Conservation (phyloP, 106 monocot species). For the Ottelia alismoides region DNA sequence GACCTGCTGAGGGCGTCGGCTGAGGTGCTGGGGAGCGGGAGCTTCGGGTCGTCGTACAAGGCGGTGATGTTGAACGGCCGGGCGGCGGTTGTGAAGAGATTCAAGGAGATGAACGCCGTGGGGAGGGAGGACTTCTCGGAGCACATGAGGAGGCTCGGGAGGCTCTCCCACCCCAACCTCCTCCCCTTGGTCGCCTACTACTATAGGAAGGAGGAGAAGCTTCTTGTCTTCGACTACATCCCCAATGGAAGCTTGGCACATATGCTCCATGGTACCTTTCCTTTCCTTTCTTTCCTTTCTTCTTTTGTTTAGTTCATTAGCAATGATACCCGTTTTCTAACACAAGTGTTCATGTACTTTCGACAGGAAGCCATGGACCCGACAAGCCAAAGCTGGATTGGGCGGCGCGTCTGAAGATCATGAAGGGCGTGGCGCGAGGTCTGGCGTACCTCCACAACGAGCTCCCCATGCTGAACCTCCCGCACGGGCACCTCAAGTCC, state of each 20-base stretch:
- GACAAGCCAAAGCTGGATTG: slow-evolving; percentile 34
- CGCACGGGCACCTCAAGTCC: slow-evolving; percentile 87
- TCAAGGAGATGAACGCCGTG: slow-evolving; percentile 44
- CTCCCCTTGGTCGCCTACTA: slow-evolving; percentile 47
- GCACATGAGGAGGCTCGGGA: slow-evolving; percentile 50
- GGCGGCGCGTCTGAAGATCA: slow-evolving; percentile 44
- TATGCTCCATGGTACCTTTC: slow-evolving; percentile 36
- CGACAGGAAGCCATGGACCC: background rate
- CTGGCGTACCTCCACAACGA: slow-evolving; percentile 11
- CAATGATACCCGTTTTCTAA: background rate
- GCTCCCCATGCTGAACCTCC: slow-evolving; percentile 7
- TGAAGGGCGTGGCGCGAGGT: slow-evolving; percentile 64
- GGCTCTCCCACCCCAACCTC: slow-evolving; percentile 53
- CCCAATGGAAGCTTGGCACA: slow-evolving; percentile 42
- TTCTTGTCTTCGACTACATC: slow-evolving; percentile 40
- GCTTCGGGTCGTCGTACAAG: slow-evolving; percentile 40
- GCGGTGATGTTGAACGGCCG: slow-evolving; percentile 26
- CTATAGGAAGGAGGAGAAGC: slow-evolving; percentile 54
- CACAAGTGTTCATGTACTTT: background rate
- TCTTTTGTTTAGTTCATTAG: background rate
- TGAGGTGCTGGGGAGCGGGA: slow-evolving; percentile 40
- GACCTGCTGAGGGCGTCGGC: slow-evolving; percentile 57
- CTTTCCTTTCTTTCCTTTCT: background rate
- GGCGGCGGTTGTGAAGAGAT: slow-evolving; percentile 50
- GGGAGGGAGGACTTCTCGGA: slow-evolving; percentile 48